Evolutionary conservation across 2,329 filamentous ascomycete species (phyloP), one percentile per base, ranked within the genome.

Genomic region (Colletotrichum brevisporum): DNA sequence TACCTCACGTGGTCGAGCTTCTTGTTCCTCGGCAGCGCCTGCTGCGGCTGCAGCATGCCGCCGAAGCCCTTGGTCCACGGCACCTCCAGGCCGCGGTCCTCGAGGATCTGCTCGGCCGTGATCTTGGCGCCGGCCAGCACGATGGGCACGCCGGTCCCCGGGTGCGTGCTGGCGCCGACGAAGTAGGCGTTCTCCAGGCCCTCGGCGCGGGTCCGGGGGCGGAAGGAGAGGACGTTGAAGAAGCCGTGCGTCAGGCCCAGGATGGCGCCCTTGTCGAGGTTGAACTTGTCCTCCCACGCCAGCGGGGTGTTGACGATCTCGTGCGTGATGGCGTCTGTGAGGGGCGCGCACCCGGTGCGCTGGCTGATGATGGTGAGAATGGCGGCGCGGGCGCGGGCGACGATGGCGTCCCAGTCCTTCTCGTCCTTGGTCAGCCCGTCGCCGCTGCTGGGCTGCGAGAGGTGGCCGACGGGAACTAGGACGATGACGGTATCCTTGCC

Each of bases 141-240:
- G 64, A 94, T 92, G 3, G 92, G 92, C 21, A 94, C 92, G 0
- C 92, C 92, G 0, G 92, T 94, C 1, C 92, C 92, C 0, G 92
- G 92, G 80, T 94, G 92, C 21, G 91, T 92, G 75, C 89, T 91
- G 1, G 92, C 92, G 41, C 92, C 92, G 0, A 94, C 92, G 75
- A 94, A 94, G 75, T 93, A 93, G 26, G 90, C 78, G 3, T 83
- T 81, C 13, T 80, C 72, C 18, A 90, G 80, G 5, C 81, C 83
- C 5, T 80, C 73, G 39, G 90, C 82, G 71, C 83, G 82, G 0
- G 89, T 92, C 48, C 83, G 82, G 0, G 91, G 91, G 1, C 91
- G 82, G 82, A 92, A 92, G 41, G 85, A 85, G 0, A 93, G 83
- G 15, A 92, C 90, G 75, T 93, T 92, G 82, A 92, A 92, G 82